phyloP scores from a whole-genome alignment of 2,329 filamentous ascomycete genomes.

The Incumbomyces delicatus region DNA sequence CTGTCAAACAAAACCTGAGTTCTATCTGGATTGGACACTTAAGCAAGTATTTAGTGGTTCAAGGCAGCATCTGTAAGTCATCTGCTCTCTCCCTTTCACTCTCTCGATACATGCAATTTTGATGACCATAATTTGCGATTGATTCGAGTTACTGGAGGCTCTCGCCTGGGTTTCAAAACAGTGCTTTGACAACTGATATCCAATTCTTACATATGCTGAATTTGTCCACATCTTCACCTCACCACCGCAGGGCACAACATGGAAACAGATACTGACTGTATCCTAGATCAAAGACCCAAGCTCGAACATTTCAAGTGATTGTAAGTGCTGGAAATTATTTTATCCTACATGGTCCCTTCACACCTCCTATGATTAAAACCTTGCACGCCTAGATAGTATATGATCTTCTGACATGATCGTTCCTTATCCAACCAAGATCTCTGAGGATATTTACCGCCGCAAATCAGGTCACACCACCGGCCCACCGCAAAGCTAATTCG shows the following conservation, averaged over 20 bases:
- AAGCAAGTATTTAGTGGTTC: no score
- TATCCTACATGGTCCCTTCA: conserved; percentile 5
- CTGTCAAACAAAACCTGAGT: no score
- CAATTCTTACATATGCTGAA: conserved; percentile 99
- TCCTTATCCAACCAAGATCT: conserved; percentile 57
- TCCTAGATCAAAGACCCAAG: no score
- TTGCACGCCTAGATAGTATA: conserved; percentile 56
- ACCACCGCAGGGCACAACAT: neutral
- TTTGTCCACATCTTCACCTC: neutral
- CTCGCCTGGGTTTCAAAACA: conserved; percentile 87
- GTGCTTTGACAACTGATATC: conserved; percentile 70
- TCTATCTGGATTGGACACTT: no score
- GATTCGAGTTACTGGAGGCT: conserved; percentile 70
- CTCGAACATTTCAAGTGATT: no score
- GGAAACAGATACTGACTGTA: conserved; percentile 12
- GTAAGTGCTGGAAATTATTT: no score
- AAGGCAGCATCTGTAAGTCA: neutral
- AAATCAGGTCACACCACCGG: no score
- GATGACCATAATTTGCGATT: conserved; percentile 99
- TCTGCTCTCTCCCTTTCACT: conserved; percentile 8
- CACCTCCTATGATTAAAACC: conserved; percentile 46
- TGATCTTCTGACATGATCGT: conserved; percentile 51
- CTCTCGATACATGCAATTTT: conserved; percentile 32
- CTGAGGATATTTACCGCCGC: conserved; percentile 41
- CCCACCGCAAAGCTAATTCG: no score